Base-by-base conservation (phyloP, 2,329 filamentous ascomycete genomes). In the Epicoccum sorghinum region DNA sequence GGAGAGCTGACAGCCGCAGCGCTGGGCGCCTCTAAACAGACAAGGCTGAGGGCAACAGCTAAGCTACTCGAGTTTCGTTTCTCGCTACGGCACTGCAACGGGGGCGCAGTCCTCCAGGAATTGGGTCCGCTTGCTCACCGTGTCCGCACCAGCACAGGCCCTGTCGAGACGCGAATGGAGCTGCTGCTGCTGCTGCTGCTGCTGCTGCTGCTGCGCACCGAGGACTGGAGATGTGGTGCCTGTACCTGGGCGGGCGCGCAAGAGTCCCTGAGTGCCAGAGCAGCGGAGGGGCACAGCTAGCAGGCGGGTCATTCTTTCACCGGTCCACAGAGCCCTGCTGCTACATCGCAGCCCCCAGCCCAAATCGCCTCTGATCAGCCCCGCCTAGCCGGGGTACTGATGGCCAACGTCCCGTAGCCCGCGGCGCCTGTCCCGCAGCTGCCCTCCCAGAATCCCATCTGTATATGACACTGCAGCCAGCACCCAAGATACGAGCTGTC, bases 1-100 rank as follows among this genome's bases (percentile, higher is more conserved):
- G 62, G 60, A 62, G 68, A 66, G 68, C 69, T 71, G 69, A 71
- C 64, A 33, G 57, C 59, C 44, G 38, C 45, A 48, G 55, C 53
- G 59, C 62, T 64, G 61, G 64, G 64, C 62, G 51, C 50, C 43
- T 47, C 44, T 43, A 39, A 47, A 44, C 52, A 43, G 52, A 30
- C 52, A 50, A 55, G 52, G 52, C 52, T 55, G 52, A 46, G 30
- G 33, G 36, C 32, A 49, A 36, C 48, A 45, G 27, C 27, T 29
- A 8, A 6, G 27, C 27, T 29, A 29, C 27, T 29, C 27, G 27
- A 6, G 6, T 29, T 29, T 29, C 27, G 6, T 29, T 29, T 29
- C 27, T 29, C 27, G 27, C 27, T 29, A 29, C 27, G 6, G 27
- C 41, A 27, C 38, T 30, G 24, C 36, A 29, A 6, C 27, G 6